Evolutionary conservation across 75 land plant species (phyloP), one percentile per base, ranked within the genome.

Genomic region (Cryptomeria japonica): DNA sequence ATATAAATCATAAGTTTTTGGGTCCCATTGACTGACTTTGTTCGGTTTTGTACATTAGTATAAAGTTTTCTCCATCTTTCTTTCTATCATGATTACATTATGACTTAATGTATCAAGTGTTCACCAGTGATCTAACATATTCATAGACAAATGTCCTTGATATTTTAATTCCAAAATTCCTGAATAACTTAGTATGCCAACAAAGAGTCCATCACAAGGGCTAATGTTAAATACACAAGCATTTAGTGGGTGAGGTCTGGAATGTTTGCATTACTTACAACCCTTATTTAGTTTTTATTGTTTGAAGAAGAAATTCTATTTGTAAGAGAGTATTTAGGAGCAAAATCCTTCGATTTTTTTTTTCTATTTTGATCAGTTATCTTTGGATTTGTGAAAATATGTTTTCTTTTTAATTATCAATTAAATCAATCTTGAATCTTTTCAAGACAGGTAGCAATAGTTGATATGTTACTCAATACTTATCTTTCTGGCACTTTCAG

Each of bases 401-500:
- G 25, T 22, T 58, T 4, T 58, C 64, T 58, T 58, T 1, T 5
- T 58, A 18, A 18, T 58, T 18, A 58, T 58, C 25, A 58, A 19
- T 19, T 58, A 19, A 19, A 58, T 18, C 64, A 18, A 58, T 58
- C 64, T 58, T 19, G 19, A 58, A 5, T 19, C 25, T 58, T 58
- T 58, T 58, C 64, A 58, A 58, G 25, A 18, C 25, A 18, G 64
- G 25, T 18, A 58, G 64, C 64, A 58, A 22, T 18, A 58, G 64
- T 58, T 22, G 5, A 58, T 18, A 55, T 25, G 32, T n/a, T 25
- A 70, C 28, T 25, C 73, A 28, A 70, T 11, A 72, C 13, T 72
- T 85, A 47, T 87, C 56, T 25, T 34, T 72, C 47, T 28, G 80
- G 22, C 31, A 64, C 80, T 88, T 90, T 85, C 96, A 97, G 99